Conservation (phyloP, 305 asterid genomes). For the Andrographis paniculata region DNA sequence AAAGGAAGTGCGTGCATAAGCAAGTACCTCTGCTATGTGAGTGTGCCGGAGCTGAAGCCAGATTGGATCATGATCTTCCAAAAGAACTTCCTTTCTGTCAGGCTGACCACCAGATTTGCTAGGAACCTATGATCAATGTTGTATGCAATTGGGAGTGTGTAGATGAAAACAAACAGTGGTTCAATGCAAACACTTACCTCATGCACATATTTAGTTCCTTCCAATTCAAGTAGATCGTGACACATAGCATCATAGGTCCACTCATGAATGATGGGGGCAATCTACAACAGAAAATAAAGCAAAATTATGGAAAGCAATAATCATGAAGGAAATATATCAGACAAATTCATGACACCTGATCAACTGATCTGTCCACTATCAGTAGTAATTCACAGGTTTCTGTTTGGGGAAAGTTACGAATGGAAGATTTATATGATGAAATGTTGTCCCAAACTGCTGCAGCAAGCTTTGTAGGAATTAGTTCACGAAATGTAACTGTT, state of each 20-base stretch:
- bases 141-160: conserved; percentile 15
- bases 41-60: conserved; percentile 90
- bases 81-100: conserved; percentile 72
- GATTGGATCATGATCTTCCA: conserved; percentile 87
- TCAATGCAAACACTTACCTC: conserved; percentile 47
- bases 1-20: conserved; percentile 14
- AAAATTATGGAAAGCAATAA: conserved; percentile 5
- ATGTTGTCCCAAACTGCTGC: conserved; percentile 69
- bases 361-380: conserved; percentile 85
- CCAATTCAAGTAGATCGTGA: conserved; percentile 85
- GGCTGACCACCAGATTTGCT: conserved; percentile 67
- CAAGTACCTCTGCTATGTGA: conserved; percentile 82
- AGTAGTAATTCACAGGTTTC: conserved; percentile 91
- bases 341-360: conserved; percentile 45
- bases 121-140: conserved; percentile 37
- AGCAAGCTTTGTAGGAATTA: conserved; percentile 76
- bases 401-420: conserved; percentile 63
- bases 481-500: conserved; percentile 36
- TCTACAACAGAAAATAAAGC: conserved; percentile 29
- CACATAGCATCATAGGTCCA: conserved; percentile 98
- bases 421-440: conserved; percentile 51
- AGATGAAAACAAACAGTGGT: conserved; percentile 14
- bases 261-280: conserved; percentile 94
- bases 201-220: conserved; percentile 67
- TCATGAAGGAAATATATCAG: conserved; percentile 13